Evolutionary conservation across 176 grass and related monocot species (phyloP).

Genomic region (Poa annua): DNA sequence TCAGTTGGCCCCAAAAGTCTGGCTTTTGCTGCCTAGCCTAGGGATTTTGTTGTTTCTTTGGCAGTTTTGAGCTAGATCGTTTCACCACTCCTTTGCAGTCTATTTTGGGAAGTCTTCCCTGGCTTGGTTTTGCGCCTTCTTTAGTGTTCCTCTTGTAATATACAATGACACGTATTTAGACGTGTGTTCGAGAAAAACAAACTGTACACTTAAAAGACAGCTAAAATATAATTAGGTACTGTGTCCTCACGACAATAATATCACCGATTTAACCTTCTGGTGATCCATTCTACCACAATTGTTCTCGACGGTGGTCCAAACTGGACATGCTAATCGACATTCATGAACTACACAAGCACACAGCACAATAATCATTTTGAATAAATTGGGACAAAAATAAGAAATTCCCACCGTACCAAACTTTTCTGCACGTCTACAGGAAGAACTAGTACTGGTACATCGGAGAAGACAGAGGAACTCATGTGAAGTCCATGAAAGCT

Average conservation of each 20-base stretch:
- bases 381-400: neutral
- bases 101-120: neutral
- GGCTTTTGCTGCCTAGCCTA: neutral
- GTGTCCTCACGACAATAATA: neutral
- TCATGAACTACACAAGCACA: neutral
- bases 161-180: neutral
- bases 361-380: neutral
- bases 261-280: neutral
- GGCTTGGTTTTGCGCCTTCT: neutral
- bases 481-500: neutral
- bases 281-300: slow-evolving; percentile 1
- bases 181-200: neutral
- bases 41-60: neutral
- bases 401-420: neutral
- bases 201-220: neutral
- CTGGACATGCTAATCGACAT: neutral
- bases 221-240: neutral
- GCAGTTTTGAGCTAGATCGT: neutral
- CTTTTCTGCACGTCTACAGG: neutral
- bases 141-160: neutral
- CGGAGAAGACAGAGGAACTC: neutral
- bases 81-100: neutral
- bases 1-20: neutral
- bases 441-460: neutral
- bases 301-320: neutral